Conservation (phyloP, 306 rosid genomes). For the Erythrophleum fordii region DNA sequence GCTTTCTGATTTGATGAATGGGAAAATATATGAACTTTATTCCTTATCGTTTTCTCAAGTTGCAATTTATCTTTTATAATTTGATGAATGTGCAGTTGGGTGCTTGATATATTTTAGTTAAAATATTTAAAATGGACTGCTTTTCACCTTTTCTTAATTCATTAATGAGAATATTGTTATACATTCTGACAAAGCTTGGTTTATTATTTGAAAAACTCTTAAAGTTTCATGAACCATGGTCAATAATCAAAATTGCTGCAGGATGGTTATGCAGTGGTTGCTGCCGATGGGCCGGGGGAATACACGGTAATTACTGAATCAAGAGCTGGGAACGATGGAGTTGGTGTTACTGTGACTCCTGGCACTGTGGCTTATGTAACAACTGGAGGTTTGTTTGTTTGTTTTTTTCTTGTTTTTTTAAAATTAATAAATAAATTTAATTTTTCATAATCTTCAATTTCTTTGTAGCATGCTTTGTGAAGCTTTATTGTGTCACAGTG, state of each 20-base stretch:
- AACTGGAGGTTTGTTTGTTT: conserved; percentile 70
- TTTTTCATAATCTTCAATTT: not conserved
- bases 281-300: conserved; percentile 89
- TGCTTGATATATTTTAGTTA: not conserved
- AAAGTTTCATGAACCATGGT: conserved; percentile 2
- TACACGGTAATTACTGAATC: conserved; percentile 76
- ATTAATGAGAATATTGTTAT: not conserved
- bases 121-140: not conserved
- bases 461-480: not conserved
- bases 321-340: conserved; percentile 82
- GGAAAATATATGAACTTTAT: not conserved
- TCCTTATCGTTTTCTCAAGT: not conserved
- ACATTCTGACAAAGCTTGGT: not conserved
- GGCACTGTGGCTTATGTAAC: conserved; percentile 88
- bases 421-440: too few relatives aligned
- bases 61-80: not conserved
- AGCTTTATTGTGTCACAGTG: not conserved
- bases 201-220: not conserved
- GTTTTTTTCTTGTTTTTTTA: not conserved
- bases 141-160: not conserved
- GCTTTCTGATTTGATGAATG: not conserved
- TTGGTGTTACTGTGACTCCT: conserved; percentile 60
- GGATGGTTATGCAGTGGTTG: conserved; percentile 95
- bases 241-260: conserved; percentile 20
- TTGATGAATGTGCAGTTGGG: not conserved